Evolutionary conservation across 768 basidiomycete genomes (phyloP).

Genomic region (Suillus subaureus): DNA sequence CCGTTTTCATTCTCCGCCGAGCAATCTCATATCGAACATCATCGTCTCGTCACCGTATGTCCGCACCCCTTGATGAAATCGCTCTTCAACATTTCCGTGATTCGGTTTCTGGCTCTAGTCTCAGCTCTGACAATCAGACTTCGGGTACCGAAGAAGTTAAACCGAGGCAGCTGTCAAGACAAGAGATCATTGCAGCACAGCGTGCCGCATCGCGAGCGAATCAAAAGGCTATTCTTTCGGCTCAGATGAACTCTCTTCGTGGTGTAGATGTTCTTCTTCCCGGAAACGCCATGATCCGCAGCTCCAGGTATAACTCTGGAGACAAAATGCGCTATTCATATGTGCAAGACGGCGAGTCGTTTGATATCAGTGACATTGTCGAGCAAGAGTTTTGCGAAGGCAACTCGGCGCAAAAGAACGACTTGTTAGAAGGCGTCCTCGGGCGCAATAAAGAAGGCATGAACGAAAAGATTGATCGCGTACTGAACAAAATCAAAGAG

Average conservation of each 20-base stretch:
- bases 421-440: conserved; percentile 70
- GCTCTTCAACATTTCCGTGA: conserved; percentile 75
- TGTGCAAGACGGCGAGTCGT: conserved; percentile 89
- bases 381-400: conserved; percentile 83
- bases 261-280: conserved; percentile 90
- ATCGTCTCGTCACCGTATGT: conserved; percentile 68
- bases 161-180: conserved; percentile 55
- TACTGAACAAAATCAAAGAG: conserved; percentile 74
- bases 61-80: conserved; percentile 82
- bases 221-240: conserved; percentile 82
- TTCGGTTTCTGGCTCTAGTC: conserved; percentile 58
- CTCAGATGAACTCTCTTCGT: conserved; percentile 80
- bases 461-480: conserved; percentile 72
- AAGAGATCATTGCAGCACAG: conserved; percentile 94
- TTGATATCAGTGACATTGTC: conserved; percentile 92
- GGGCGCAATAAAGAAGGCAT: conserved; percentile 59
- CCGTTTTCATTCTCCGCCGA: conserved; percentile 86
- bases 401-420: conserved; percentile 45
- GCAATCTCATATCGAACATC: conserved; percentile 74
- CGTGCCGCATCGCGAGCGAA: conserved; percentile 84
- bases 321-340: conserved; percentile 92
- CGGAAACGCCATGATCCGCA: conserved; percentile 83
- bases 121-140: conserved; percentile 46
- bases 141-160: conserved; percentile 38
- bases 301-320: conserved; percentile 69